Conservation (phyloP, 2,329 filamentous ascomycete species). For the Fusarium veterinarium region DNA sequence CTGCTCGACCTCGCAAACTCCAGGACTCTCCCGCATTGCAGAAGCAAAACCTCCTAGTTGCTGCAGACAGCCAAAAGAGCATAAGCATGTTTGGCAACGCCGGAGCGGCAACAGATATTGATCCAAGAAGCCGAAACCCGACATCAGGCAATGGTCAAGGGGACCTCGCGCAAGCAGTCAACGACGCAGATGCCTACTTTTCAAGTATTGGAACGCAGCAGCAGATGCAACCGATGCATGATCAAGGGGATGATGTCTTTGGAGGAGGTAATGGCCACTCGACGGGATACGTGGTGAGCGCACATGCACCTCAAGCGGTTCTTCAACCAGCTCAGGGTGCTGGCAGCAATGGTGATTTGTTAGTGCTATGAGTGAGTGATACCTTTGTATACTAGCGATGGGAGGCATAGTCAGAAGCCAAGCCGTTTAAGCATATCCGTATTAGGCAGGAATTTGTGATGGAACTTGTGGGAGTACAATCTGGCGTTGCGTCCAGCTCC, state of each 20-base stretch:
- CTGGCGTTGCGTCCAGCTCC: not conserved
- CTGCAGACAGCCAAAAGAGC: slow-evolving; percentile 67
- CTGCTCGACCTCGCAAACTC: slow-evolving; percentile 82
- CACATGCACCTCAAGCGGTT: slow-evolving; percentile 80
- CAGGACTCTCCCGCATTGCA: slow-evolving; percentile 89
- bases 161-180: slow-evolving; percentile 77
- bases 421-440: not conserved
- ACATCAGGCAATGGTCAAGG: slow-evolving; percentile 47
- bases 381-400: slow-evolving; percentile 31
- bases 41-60: slow-evolving; percentile 70
- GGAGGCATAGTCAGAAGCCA: slow-evolving; percentile 26
- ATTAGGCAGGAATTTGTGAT: not conserved
- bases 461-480: not conserved
- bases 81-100: slow-evolving; percentile 68
- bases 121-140: slow-evolving; percentile 54
- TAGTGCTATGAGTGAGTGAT: slow-evolving; percentile 65
- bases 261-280: slow-evolving; percentile 67
- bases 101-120: slow-evolving; percentile 63
- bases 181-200: slow-evolving; percentile 91
- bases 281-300: slow-evolving; percentile 79
- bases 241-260: slow-evolving; percentile 70
- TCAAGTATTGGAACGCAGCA: slow-evolving; percentile 78
- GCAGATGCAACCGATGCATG: slow-evolving; percentile 78
- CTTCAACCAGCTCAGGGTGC: slow-evolving; percentile 75
- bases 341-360: slow-evolving; percentile 76